Conservation (phyloP, 768 basidiomycete species). For the Agrocybe pediades region DNA sequence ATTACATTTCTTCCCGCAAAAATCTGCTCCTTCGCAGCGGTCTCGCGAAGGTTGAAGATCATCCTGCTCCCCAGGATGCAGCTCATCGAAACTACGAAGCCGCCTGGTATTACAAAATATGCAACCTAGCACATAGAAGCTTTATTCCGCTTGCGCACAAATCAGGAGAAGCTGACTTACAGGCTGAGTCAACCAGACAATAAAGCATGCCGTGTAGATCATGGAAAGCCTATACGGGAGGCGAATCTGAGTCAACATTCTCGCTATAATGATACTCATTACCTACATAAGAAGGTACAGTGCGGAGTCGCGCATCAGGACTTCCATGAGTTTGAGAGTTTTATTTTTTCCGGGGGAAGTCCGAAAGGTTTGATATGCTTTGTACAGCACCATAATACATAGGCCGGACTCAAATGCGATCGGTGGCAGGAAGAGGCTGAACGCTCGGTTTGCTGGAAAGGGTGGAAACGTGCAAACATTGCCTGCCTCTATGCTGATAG, state of each 20-base stretch:
- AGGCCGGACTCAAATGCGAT: not conserved
- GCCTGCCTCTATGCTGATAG: no score
- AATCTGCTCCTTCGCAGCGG: no score
- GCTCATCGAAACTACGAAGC: not conserved
- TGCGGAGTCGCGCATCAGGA: not conserved
- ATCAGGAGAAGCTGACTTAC: not conserved
- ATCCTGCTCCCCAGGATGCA: not conserved
- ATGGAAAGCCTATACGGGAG: not conserved
- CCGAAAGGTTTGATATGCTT: not conserved
- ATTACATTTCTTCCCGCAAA: no score
- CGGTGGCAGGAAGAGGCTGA: not conserved
- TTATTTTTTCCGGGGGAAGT: not conserved
- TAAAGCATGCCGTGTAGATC: not conserved
- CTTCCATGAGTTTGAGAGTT: not conserved
- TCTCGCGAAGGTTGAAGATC: not conserved
- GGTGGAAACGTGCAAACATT: not conserved
- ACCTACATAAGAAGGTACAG: not conserved
- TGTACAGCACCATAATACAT: not conserved
- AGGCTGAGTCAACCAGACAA: not conserved
- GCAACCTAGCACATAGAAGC: not conserved
- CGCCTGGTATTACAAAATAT: not conserved
- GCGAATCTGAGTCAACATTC: no score
- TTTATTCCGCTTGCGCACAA: not conserved
- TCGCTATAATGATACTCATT: no score
- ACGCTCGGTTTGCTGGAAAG: not conserved